Conservation (phyloP, 352 stramenopile genomes). For the Phytophthora quininea region DNA sequence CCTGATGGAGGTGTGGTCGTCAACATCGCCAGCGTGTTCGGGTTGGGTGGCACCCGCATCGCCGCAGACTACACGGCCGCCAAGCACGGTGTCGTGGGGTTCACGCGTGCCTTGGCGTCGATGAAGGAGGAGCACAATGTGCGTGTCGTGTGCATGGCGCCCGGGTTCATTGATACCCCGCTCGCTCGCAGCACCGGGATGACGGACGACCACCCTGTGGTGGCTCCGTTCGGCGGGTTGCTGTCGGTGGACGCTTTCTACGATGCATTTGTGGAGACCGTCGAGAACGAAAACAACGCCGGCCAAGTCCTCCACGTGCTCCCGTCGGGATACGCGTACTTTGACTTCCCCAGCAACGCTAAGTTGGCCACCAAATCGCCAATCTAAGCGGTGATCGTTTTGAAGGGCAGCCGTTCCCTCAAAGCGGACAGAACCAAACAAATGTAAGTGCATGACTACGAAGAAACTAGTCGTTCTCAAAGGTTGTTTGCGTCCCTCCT, state of each 20-base stretch:
- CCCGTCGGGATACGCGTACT: slow-evolving; percentile 5
- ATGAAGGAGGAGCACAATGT: slow-evolving; percentile 55
- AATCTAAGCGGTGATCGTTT: too few species aligned
- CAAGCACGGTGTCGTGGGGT: slow-evolving; percentile 62
- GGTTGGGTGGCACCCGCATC: slow-evolving; percentile 43
- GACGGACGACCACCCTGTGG: slow-evolving; percentile 21
- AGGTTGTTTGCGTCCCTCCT: too few species aligned
- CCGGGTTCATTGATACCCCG: slow-evolving; percentile 54
- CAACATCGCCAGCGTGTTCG: slow-evolving; percentile 60
- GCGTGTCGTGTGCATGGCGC: slow-evolving; percentile 49
- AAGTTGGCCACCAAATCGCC: background rate
- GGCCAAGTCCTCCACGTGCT: slow-evolving; percentile 13
- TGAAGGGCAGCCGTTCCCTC: too few species aligned
- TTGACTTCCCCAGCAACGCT: slow-evolving; percentile 1
- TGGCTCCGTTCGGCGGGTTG: slow-evolving; percentile 18
- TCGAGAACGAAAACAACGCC: slow-evolving; percentile 20
- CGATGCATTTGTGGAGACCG: slow-evolving; percentile 15
- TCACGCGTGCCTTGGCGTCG: slow-evolving; percentile 52
- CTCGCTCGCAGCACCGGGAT: slow-evolving; percentile 42
- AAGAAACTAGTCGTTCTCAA: too few species aligned
- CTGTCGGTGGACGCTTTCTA: slow-evolving; percentile 15
- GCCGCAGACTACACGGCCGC: slow-evolving; percentile 56
- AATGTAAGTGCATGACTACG: too few species aligned
- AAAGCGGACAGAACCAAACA: too few species aligned
- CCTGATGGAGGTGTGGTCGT: slow-evolving; percentile 43